These are phyloP conservation scores for Sugiyamaella smithiae DNA, from an alignment of 805 yeast genomes.

Conservation along the genomic window DNA sequence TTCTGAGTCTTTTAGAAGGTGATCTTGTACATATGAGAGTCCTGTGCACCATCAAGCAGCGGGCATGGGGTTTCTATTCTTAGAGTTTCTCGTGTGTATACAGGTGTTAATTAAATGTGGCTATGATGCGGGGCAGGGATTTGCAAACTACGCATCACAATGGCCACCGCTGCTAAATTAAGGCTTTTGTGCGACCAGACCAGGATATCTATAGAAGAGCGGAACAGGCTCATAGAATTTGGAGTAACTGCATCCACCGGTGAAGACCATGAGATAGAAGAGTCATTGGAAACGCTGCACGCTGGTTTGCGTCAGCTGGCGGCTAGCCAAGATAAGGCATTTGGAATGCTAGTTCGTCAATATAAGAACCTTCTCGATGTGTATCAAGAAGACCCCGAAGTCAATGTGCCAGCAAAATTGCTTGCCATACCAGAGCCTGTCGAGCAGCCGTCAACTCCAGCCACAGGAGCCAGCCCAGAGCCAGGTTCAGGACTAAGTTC, in stretches of 20 bases:
- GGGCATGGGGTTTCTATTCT: too few species aligned
- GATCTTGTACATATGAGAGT: too few species aligned
- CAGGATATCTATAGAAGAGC: slow-evolving; percentile 32
- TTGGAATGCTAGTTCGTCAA: slow-evolving; percentile 1
- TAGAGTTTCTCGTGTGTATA: too few species aligned
- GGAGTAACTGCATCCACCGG: slow-evolving; percentile 28
- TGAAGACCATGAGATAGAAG: slow-evolving; percentile 31
- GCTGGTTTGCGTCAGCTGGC: slow-evolving; percentile 29
- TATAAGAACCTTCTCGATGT: slow-evolving; percentile 11
- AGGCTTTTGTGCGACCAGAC: slow-evolving; percentile 32
- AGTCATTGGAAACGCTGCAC: slow-evolving; percentile 24
- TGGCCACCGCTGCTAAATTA: slow-evolving; percentile 19
- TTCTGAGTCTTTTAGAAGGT: too few species aligned
- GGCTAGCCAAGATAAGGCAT: neutral
- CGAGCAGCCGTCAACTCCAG: neutral
- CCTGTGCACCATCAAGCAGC: too few species aligned
- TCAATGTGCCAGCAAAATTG: slow-evolving; percentile 1
- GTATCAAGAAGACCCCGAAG: slow-evolving; percentile 13
- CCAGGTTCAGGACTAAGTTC: neutral
- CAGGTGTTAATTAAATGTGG: too few species aligned
- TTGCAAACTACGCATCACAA: too few species aligned
- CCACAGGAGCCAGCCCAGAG: neutral
- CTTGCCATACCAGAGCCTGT: neutral
- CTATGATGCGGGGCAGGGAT: too few species aligned
- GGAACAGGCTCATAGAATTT: slow-evolving; percentile 29